A percentile compares a stretch with the other conserved stretches of the same genome.
phyloP scores from a whole-genome alignment of 2,329 filamentous ascomycete species.

The Cordyceps cateniannulata region DNA sequence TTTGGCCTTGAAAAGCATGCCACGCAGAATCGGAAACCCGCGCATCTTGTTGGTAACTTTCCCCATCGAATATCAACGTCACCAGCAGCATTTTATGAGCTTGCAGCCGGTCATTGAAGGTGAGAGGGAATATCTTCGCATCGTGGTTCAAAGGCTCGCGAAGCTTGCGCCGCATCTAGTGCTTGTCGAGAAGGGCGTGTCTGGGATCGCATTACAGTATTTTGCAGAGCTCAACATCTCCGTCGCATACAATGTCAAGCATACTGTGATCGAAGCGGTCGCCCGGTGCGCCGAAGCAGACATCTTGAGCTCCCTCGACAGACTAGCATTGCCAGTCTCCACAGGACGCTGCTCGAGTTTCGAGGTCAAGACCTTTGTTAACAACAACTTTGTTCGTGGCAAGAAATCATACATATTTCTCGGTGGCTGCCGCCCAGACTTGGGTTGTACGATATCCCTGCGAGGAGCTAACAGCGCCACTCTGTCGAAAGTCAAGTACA shows the following conservation, averaged over 20 bases:
- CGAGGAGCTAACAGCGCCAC: conserved; percentile 69
- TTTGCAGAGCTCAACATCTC: conserved; percentile 84
- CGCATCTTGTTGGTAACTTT: conserved; percentile 91
- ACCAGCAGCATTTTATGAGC: conserved; percentile 90
- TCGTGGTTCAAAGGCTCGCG: conserved; percentile 86
- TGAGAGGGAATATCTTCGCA: conserved; percentile 86
- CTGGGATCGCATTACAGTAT: conserved; percentile 82
- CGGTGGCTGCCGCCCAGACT: conserved; percentile 79
- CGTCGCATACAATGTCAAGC: conserved; percentile 94
- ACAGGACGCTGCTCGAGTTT: conserved; percentile 80
- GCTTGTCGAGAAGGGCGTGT: conserved; percentile 88
- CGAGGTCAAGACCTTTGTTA: conserved; percentile 92
- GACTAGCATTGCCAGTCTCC: conserved; percentile 66
- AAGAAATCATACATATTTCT: conserved; percentile 97
- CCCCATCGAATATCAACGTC: conserved; percentile 89
- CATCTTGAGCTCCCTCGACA: conserved; percentile 92
- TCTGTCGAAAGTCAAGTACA: conserved; percentile 76
- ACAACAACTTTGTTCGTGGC: conserved; percentile 62
- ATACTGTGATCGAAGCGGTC: conserved; percentile 90
- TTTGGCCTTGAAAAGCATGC: conserved; percentile 92
- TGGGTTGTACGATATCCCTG: conserved; percentile 91
- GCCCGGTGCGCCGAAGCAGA: conserved; percentile 86
- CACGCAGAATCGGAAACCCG: conserved; percentile 73
- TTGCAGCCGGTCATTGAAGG: conserved; percentile 94
- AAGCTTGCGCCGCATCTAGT: conserved; percentile 79